Evolutionary conservation across 805 yeast genomes (phyloP), one percentile per base, ranked within the genome.

Genomic region (Candida coleopterorum): DNA sequence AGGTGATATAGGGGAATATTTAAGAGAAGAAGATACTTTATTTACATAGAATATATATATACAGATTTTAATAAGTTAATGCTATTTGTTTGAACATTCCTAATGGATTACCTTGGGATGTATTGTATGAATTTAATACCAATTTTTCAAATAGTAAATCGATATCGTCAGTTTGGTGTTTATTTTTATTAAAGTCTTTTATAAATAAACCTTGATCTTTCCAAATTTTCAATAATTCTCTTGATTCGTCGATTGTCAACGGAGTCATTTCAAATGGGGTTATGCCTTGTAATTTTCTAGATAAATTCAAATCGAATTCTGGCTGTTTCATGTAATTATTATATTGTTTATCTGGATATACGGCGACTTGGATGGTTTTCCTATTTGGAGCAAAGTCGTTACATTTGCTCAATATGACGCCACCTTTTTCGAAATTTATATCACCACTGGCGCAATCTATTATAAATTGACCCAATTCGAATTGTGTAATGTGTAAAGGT

Each of bases 1-100:
- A 60, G 85, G 94, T 47, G 98, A 93, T 68, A 86, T 93, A 47
- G 98, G 98, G 45, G 98, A 93, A 63, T 93, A 87, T 55, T 72
- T 93, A 55, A 88, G 98, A 75, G 97, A 93, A 53, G 98, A 93
- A 70, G 97, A 93, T 62, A 87, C 96, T 27, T 66, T 90, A 48
- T 24, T 24, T 24, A 31, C 34, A 23, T 31, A 23, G 22, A 18
- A 6, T 14, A 34, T 34, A 12, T 18, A 22, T 31, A 31, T 21
- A 12, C 30, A 35, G 16, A 21, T 21, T 8, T 37, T 48, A 57
- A 42, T 46, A 56, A 25, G 46, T 47, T 39, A 63, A 43, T 37
- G 52, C 53, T 32, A 56, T 49, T 39, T 60, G 50, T 49, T 54
- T 56, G 38, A 64, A 49, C 40, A 66, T 50, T 25, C 49, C 47